Base-by-base conservation (phyloP, 306 rosid species). In the Quercus robur region DNA sequence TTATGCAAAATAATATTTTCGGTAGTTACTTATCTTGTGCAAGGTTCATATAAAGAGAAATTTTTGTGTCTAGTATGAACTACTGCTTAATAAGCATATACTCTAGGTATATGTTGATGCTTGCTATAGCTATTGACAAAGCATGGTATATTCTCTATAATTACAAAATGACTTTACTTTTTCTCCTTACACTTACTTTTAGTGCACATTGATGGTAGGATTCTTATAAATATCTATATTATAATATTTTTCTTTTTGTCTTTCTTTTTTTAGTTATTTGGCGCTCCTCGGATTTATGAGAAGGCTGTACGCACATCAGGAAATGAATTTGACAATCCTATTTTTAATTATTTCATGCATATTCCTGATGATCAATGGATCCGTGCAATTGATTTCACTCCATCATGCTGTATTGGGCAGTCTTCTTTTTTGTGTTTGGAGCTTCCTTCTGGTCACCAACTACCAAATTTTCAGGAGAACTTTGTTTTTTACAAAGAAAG, bases 271-370 rank as follows among this genome's bases (percentile, higher is more conserved):
- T 68, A 92, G 97, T 71, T 92, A 84, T 20, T 76, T 52, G 94
- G 98, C 49, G 94, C 92, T 30, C 97, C 97, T 25, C 91, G 98
- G 80, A 51, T 94, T 73, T 94, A 71, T 71, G 76, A 88, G 84
- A 81, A 84, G 4, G 85, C 77, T 25, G 26, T 25, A 26, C 63
- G 64, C 14, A 10, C 69, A 66, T 84, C 85, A 19, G 78, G 52
- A 70, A 74, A 41, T 71, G 25, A 79, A 38, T 85, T 0, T 77
- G 89, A 82, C 0, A 56, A 83, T 75, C 93, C 91, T 35, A 0
- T 2, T n/a, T 4, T 28, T 81, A 89, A 86, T 80, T 94, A 3
- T 71, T 83, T 0, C 49, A 55, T 3, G 77, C 87, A 90, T 23
- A 11, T 5, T n/a, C 80, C 77, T 54, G 91, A 90, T 77, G 95